Conservation (phyloP, 179 eudicot genomes). For the Beta corolliflora region DNA sequence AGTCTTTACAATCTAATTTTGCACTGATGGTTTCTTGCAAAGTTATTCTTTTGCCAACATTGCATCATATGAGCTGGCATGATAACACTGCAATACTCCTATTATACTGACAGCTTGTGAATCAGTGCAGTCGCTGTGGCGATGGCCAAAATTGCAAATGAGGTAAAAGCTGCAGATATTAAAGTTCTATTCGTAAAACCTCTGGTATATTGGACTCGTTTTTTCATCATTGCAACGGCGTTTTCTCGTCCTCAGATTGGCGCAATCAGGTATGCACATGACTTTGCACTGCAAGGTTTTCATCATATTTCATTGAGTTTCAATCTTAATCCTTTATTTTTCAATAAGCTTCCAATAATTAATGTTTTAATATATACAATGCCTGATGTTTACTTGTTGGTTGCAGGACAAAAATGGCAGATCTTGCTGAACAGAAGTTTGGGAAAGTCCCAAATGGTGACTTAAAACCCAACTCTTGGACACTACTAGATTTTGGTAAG, state of each 20-base stretch:
- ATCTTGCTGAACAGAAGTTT: slow-evolving; percentile 77
- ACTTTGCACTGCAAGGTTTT: not conserved
- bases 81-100: slow-evolving; percentile 4
- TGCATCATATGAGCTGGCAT: slow-evolving; percentile 12
- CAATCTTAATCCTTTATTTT: not conserved
- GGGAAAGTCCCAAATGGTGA: slow-evolving; percentile 77
- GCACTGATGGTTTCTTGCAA: not conserved
- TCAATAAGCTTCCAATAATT: not conserved
- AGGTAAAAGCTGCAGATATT: slow-evolving; percentile 86
- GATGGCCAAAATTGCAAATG: slow-evolving; percentile 89
- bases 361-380: not conserved
- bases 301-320: not conserved
- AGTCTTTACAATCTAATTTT: not conserved
- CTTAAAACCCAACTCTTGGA: slow-evolving; percentile 89
- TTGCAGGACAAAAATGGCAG: slow-evolving; percentile 70
- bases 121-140: slow-evolving; percentile 83
- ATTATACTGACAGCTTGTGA: slow-evolving; percentile 20
- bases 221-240: slow-evolving; percentile 91
- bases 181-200: slow-evolving; percentile 92
- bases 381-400: slow-evolving; percentile 7
- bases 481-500: slow-evolving; percentile 88
- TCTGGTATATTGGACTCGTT: slow-evolving; percentile 95
- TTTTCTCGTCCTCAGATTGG: slow-evolving; percentile 89
- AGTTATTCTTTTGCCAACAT: not conserved
- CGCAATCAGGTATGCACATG: slow-evolving; percentile 64